Evolutionary conservation across 2,329 filamentous ascomycete species (phyloP), one percentile per base, ranked within the genome.

Genomic region (Trichothecium sympodiale): DNA sequence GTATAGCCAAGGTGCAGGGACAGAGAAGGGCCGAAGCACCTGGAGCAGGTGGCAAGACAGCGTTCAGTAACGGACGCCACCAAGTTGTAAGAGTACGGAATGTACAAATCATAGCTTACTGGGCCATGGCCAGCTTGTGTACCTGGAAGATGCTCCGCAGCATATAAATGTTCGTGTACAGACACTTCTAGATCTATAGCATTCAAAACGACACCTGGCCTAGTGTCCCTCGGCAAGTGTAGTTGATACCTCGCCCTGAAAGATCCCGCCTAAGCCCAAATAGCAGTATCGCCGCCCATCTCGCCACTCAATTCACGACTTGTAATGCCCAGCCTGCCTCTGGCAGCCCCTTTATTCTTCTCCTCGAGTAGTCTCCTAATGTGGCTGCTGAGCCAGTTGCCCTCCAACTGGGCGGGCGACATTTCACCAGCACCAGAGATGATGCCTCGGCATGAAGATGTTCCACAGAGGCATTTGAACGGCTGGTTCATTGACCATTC

Each of bases 401-500:
- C 69, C 29, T 66, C 58, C 42, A 84, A 60, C 46, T 74, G 64
- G 29, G 59, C 54, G 10, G 53, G 44, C 5, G 58, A 48, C 71
- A 83, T 78, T 47, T 74, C 65, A 46, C 62, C 67, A 10, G 80
- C 80, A 13, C 80, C 80, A 30, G 59, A 55, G 43, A 85, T 81
- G 43, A 55, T 64, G 13, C 78, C 77, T 35, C 67, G 65, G 57
- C 80, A 85, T 15, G 60, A 59, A 1, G 61, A 45, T 4, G 63
- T 64, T 41, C 66, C 64, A 52, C 80, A 85, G 40, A 70, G 61
- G 52, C 80, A 85, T 40, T 70, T 59, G 51, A 85, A 85, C 4
- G 77, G 68, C 61, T 84, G 80, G 23, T 74, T 74, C 80, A 85
- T 83, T 48, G 65, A 49, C 78, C 78, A 85, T 57, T 85, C 80